Conservation (phyloP, 345 rosid genomes). For the Hibiscus tridactylites region DNA sequence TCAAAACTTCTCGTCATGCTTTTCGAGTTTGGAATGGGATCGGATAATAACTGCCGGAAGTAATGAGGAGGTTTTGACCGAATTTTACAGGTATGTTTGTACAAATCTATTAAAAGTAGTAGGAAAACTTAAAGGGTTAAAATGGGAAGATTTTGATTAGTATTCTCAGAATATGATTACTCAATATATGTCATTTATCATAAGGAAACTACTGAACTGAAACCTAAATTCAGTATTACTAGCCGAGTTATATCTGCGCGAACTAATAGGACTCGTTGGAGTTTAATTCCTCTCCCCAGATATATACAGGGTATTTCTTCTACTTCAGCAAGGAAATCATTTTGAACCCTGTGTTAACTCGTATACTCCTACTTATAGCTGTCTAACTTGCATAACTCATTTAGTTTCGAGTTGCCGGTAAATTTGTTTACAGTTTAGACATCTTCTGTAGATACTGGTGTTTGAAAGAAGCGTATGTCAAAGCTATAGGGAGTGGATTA, state of each 20-base stretch:
- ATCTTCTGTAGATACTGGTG: conserved; percentile 48
- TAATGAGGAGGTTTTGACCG: conserved; percentile 29
- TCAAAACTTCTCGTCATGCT: conserved; percentile 41
- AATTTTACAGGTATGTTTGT: conserved; percentile 49
- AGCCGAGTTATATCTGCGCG: background rate
- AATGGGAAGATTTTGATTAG: background rate
- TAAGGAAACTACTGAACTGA: background rate
- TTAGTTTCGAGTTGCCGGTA: background rate
- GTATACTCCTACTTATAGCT: background rate
- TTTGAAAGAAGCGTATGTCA: conserved; percentile 71
- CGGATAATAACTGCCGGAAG: conserved; percentile 32
- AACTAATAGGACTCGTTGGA: background rate
- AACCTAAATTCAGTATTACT: background rate
- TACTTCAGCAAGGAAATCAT: background rate
- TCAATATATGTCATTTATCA: background rate
- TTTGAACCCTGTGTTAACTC: background rate
- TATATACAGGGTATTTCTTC: background rate
- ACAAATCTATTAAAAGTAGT: background rate
- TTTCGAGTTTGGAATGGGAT: conserved; percentile 53
- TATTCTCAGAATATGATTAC: background rate
- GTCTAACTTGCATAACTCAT: background rate
- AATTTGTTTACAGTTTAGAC: background rate
- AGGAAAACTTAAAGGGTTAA: background rate
- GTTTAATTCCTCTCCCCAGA: background rate
- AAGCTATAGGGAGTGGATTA: conserved; percentile 59